These are phyloP conservation scores for Polygonum maritimum DNA, from an alignment of 148 eudicot genomes.

Conservation along the genomic window DNA sequence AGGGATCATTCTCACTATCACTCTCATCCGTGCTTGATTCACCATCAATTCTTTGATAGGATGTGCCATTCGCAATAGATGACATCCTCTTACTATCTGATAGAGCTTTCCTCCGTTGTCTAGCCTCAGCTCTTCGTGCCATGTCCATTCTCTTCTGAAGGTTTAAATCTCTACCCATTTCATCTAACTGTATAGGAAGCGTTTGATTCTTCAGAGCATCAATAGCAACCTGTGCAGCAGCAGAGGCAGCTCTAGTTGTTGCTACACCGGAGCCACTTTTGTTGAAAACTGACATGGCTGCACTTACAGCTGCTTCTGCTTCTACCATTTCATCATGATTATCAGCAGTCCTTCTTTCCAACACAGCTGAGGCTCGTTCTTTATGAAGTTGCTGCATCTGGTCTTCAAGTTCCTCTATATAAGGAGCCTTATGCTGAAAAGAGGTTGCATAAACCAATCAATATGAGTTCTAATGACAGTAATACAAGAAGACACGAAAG, in stretches of 20 bases:
- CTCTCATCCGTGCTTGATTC: conserved; percentile 99
- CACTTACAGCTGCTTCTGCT: conserved; percentile 71
- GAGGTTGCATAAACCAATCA: conserved; percentile 5
- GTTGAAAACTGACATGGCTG: conserved; percentile 52
- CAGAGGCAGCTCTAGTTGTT: conserved; percentile 49
- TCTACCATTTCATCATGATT: conserved; percentile 74
- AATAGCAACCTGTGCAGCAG: conserved; percentile 67
- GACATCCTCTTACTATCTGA: conserved; percentile 53
- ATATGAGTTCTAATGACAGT: background rate
- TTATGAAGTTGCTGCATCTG: conserved; percentile 85
- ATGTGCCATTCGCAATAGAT: conserved; percentile 32
- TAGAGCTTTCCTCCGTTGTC: conserved; percentile 50
- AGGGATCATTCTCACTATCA: conserved; percentile 65
- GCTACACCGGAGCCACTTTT: conserved; percentile 43
- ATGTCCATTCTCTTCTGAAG: conserved; percentile 74
- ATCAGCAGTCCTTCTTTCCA: conserved; percentile 78
- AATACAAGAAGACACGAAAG: background rate
- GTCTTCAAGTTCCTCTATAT: conserved; percentile 89
- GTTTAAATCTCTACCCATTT: conserved; percentile 76
- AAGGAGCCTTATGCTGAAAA: conserved; percentile 87
- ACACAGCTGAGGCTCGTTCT: conserved; percentile 60
- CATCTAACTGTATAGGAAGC: conserved; percentile 70
- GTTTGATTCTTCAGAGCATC: conserved; percentile 37
- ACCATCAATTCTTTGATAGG: conserved; percentile 65
- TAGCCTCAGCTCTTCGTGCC: conserved; percentile 58